Conservation (phyloP, 177 flowering plant species). For the Vitis hybrid region DNA sequence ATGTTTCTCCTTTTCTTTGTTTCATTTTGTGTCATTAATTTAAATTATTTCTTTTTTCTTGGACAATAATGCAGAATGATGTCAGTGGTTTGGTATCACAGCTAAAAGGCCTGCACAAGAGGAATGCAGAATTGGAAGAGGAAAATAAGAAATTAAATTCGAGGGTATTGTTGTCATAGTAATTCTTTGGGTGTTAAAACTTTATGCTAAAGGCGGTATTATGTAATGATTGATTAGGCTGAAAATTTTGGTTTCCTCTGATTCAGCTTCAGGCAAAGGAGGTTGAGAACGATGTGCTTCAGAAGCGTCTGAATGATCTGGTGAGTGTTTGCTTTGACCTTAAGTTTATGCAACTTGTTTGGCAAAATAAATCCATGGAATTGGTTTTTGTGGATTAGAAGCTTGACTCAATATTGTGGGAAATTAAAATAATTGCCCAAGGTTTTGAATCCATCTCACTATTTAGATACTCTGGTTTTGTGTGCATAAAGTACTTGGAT, state of each 20-base stretch:
- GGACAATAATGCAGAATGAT: slow-evolving; percentile 51
- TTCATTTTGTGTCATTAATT: not conserved
- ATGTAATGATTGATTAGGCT: not conserved
- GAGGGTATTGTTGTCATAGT: slow-evolving; percentile 37
- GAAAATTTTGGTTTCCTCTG: slow-evolving; percentile 1
- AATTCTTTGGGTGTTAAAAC: not conserved
- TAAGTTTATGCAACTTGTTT: not conserved
- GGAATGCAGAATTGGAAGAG: slow-evolving; percentile 63
- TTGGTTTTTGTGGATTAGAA: not conserved
- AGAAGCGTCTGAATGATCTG: slow-evolving; percentile 66
- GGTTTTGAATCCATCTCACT: too few species aligned
- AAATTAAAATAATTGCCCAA: not conserved
- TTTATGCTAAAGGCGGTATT: not conserved
- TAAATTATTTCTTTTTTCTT: not conserved
- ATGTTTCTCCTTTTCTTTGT: not conserved
- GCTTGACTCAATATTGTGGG: not conserved
- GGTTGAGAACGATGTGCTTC: slow-evolving; percentile 50
- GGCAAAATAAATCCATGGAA: not conserved
- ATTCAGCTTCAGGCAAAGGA: slow-evolving; percentile 66
- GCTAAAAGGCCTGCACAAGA: slow-evolving; percentile 58
- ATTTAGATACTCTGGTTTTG: too few species aligned
- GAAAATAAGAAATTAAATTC: slow-evolving; percentile 49
- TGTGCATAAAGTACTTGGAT: too few species aligned
- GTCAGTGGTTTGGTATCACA: slow-evolving; percentile 63
- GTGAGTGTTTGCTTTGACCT: slow-evolving; percentile 30